These are phyloP conservation scores for Cordyceps javanica DNA, from an alignment of 2,329 filamentous ascomycete species.

Conservation along the genomic window DNA sequence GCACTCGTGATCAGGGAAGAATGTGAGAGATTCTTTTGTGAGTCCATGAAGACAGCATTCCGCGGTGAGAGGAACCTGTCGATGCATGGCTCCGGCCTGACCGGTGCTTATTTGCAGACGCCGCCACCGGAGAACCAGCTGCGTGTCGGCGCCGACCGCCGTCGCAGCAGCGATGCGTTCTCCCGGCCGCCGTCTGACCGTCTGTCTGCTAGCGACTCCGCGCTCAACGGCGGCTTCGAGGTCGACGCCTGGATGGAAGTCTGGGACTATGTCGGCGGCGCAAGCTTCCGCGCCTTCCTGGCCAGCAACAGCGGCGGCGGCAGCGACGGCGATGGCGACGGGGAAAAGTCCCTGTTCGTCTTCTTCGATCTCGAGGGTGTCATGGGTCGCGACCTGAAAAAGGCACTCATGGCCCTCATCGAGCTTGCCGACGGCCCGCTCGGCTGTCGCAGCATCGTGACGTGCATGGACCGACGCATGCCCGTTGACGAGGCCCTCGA, in stretches of 20 bases:
- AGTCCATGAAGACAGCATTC: conserved; percentile 89
- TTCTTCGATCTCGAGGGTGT: conserved; percentile 72
- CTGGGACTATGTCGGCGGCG: conserved; percentile 79
- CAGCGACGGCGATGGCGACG: conserved; percentile 54
- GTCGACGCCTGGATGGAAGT: conserved; percentile 66
- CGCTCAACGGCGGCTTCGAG: conserved; percentile 27
- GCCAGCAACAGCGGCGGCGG: conserved; percentile 38
- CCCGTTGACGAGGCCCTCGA: conserved; percentile 56
- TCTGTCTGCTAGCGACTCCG: neutral
- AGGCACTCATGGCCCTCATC: conserved; percentile 86
- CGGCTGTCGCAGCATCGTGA: conserved; percentile 69
- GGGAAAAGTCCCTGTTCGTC: conserved; percentile 72
- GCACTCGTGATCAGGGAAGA: conserved; percentile 95
- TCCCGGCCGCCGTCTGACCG: conserved; percentile 13
- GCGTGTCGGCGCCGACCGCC: conserved; percentile 26
- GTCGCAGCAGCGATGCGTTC: conserved; percentile 3
- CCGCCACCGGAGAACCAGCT: conserved; percentile 46
- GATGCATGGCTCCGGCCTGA: conserved; percentile 76
- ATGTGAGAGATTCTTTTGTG: conserved; percentile 99
- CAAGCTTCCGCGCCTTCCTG: conserved; percentile 81
- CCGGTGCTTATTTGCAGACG: conserved; percentile 60
- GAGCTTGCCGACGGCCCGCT: conserved; percentile 77
- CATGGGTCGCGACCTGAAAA: conserved; percentile 73
- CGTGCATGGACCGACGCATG: conserved; percentile 71
- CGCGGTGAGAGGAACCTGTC: conserved; percentile 85